Base-by-base conservation (phyloP, 306 rosid species). In the Begonia peltatifolia region DNA sequence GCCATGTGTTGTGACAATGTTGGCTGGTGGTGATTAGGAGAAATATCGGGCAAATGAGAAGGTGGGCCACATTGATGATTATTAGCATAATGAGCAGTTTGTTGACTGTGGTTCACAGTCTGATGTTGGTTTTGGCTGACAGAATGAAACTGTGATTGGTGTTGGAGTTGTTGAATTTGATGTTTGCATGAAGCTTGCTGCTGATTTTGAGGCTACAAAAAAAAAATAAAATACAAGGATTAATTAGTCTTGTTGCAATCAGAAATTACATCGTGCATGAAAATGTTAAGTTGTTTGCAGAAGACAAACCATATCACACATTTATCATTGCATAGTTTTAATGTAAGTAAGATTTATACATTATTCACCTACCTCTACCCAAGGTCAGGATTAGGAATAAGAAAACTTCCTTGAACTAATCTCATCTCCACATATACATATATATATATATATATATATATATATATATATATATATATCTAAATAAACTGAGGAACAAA, bases 81-180 rank as follows among this genome's bases (percentile, higher is more conserved):
- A 53, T 89, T 89, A 63, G 95, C 61, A 74, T 78, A 85, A 42
- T 84, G 82, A 57, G 75, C 56, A 18, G 75, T 68, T 42, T 82
- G 94, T 64, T 72, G 94, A 76, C 65, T 76, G 71, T 83, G 93
- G 63, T 88, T 82, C 69, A 84, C 73, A 57, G 77, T 62, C 67
- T 79, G 93, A 65, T 79, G 75, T 56, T 76, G 83, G 62, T 55
- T 81, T 68, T 87, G 96, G 75, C 77, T 80, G 78, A 81, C 73
- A 54, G 84, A 64, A 54, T 84, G 93, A 76, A 70, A 89, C 65
- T 89, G 95, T 44, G 89, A 74, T 58, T 89, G 97, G 63, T 82
- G 93, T 4, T 76, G 56, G 64, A 89, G 54, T 46, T 80, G 71
- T 61, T 84, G 93, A 71, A 82, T 67, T 58, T 76, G 84, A 67